Percentiles rank a stretch among this genome's conserved stretches.
These are phyloP conservation scores for Apophysomyces variabilis DNA, from an alignment of 371 early-diverging fungal species.

Conservation along the genomic window DNA sequence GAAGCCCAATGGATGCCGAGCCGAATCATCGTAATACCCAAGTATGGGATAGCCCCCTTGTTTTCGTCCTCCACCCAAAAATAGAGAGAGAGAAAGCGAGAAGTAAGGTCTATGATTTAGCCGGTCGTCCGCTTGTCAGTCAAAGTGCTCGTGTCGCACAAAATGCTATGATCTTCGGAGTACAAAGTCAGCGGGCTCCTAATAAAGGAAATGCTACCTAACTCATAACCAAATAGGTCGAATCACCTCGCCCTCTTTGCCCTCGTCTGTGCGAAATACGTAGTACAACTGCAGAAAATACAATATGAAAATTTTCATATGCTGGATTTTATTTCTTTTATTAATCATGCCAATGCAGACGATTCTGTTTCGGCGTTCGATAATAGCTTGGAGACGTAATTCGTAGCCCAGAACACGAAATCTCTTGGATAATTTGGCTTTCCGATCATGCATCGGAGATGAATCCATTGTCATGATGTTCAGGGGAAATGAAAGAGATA, in stretches of 20 bases:
- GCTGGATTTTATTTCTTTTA: not conserved
- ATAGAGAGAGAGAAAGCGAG: not conserved
- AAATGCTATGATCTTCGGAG: constrained; percentile 11
- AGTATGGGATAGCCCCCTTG: not conserved
- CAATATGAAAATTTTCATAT: constrained; percentile 8
- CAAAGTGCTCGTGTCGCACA: not conserved
- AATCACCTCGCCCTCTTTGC: constrained; percentile 1
- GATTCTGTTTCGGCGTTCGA: not conserved
- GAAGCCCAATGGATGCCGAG: not conserved
- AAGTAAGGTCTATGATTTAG: constrained; percentile 4
- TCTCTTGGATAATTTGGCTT: not conserved
- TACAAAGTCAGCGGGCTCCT: not conserved
- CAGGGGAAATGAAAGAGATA: constrained; percentile 4
- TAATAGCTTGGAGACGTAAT: not conserved
- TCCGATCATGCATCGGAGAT: constrained; percentile 8
- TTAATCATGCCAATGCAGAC: not conserved
- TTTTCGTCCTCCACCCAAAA: too few species aligned
- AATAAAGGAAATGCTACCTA: not conserved
- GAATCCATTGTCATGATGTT: constrained; percentile 5
- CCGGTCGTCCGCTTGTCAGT: constrained; percentile 4
- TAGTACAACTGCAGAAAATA: not conserved
- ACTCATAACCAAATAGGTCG: constrained; percentile 1
- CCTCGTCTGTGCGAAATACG: constrained; percentile 3
- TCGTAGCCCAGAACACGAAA: not conserved
- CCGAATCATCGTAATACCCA: not conserved